Base-by-base conservation (phyloP, 345 rosid genomes). In the Balakata baccata region DNA sequence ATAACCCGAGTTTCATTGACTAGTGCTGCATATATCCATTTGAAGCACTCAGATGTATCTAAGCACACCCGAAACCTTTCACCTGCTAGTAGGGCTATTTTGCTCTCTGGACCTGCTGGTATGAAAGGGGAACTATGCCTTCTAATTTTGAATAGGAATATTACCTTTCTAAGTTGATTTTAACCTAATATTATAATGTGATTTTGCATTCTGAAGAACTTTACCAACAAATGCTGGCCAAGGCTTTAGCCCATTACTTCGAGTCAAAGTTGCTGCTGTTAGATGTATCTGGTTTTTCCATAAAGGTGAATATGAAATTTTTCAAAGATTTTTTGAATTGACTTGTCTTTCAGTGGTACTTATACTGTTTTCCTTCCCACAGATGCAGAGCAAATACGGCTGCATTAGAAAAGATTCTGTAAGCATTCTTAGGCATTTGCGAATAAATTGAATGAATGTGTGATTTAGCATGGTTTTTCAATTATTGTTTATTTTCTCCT, bases 31-130 rank as follows among this genome's bases (percentile, higher is more conserved):
- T 83, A 74, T 75, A 89, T 92, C 71, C 98, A 93, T 78, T 78
- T 95, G 64, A 93, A 90, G 85, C 90, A 90, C 77, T 71, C 74
- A 6, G 93, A 95, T 61, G 84, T 95, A 69, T 93, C 94, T 10
- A 90, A 87, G 87, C 94, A 93, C 80, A 93, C 89, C 5, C 77
- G 99, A 69, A 93, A 95, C 68, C 98, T 95, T 77, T 85, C 97
- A 46, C 97, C 99, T 69, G 98, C 94, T 12, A 91, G 99, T 73
- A 86, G 85, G 81, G 81, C 90, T 66, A 90, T 95, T 85, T 80
- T 95, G 86, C 97, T 95, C 25, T 90, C 98, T 0, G 98, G 98
- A 69, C 90, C 96, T 75, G 85, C 98, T 13, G 98, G 99, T 96
- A 90, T 64, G 82, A 49, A 34, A 78, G 47, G 74, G 20, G 49